Base-by-base conservation (phyloP, 495 filamentous ascomycete genomes). In the Trichocladium antarcticum region DNA sequence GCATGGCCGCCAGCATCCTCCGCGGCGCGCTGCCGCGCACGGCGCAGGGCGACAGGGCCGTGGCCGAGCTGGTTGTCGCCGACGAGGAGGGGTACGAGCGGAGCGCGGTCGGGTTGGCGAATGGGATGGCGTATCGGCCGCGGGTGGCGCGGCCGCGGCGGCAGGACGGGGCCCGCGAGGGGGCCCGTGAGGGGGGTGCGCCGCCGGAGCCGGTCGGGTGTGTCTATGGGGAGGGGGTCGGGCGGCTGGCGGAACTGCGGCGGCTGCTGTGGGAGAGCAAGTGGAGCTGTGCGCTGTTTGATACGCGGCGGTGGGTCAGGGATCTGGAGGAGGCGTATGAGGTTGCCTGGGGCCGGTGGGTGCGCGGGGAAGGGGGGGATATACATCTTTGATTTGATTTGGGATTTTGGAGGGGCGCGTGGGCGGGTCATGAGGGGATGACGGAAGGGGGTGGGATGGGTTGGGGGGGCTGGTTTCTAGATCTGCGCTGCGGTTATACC, bases 1-100 rank as follows among this genome's bases (percentile, higher is more conserved):
- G 93, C 42, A 97, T 98, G 85, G 92, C 92, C 17, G 89, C 89
- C 32, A 90, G 85, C 12, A 97, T 98, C 54, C 73, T 98, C 11
- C 83, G 77, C 51, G 93, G 92, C 34, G 92, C 92, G 2, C 70
- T 97, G 7, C 89, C 93, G 0, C 80, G 79, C 53, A 69, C 67
- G 4, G 69, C 68, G 8, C 78, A 78, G 15, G 89, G 89, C 10
- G 70, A 67, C n/a, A 67, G 66, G 35, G 87, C 86, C 0, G 81
- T 81, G 5, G 60, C 68, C 41, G 88, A 92, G 40, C 74, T 99
- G 37, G 85, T 95, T 50, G 87, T 84, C 4, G 64, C 62, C 11
- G 83, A 89, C 42, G 87, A 94, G 42, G 76, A 81, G 20, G 65
- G 78, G 47, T 99, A 97, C 53, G 89, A 96, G 68, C 73, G 77